Evolutionary conservation across 805 yeast genomes (phyloP).

Genomic region (Zygoascus flipseniorum): DNA sequence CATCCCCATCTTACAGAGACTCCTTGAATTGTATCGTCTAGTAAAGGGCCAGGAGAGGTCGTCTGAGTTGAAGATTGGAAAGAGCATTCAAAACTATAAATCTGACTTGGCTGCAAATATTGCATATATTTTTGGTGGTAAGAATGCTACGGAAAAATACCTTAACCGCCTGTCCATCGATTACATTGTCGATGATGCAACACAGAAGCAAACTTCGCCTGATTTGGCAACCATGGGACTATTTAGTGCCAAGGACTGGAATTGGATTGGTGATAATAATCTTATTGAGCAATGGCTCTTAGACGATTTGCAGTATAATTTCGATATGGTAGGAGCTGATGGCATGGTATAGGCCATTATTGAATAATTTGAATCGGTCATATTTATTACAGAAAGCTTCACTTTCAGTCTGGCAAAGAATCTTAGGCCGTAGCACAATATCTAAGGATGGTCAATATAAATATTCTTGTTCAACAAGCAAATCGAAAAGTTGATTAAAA

Average conservation of each 20-base stretch:
- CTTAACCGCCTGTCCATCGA: constrained; percentile 1
- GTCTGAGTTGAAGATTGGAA: neutral
- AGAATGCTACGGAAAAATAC: constrained; percentile 1
- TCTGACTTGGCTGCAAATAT: neutral
- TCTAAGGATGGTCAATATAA: no score
- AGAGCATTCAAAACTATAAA: neutral
- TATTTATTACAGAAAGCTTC: no score
- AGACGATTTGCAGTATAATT: neutral
- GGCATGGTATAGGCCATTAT: no score
- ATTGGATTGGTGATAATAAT: constrained; percentile 2
- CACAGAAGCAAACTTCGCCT: neutral
- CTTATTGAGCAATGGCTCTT: constrained; percentile 1
- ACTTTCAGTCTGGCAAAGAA: no score
- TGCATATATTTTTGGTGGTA: constrained; percentile 3
- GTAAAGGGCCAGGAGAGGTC: neutral
- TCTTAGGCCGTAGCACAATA: no score
- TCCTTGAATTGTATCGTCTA: neutral
- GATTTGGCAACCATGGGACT: neutral
- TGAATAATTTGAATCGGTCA: no score
- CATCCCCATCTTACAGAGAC: neutral
- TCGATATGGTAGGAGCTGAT: neutral
- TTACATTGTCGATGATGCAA: neutral
- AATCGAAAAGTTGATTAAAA: no score
- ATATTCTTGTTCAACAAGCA: no score
- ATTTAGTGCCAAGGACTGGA: constrained; percentile 2